Evolutionary conservation across 2,329 filamentous ascomycete genomes (phyloP), one percentile per base, ranked within the genome.

Genomic region (Cladophialophora bantiana): DNA sequence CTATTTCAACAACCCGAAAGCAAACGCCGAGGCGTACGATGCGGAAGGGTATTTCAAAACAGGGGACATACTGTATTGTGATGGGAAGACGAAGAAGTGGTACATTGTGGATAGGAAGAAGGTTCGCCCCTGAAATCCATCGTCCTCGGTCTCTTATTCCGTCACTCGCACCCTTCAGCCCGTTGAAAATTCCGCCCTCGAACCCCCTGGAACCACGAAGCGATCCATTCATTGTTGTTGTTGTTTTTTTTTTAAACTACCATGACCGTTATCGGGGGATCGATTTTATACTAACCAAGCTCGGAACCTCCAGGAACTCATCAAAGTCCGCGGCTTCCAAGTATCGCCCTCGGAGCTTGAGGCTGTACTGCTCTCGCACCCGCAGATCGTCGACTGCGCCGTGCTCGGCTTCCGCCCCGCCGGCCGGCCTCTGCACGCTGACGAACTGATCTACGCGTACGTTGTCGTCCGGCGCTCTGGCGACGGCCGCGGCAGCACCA

Each of bases 31-130:
- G 0, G 86, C 80, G 73, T 86, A 84, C 26, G 62, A 68, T 40
- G 26, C 15, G 7, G 38, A 68, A 10, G 62, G 65, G 3, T 70
- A 62, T 61, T 67, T 59, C 73, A 83, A 85, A 58, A 87, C 86
- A 0, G 86, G 86, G 0, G 86, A 88, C 68, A 81, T 88, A 18
- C 83, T 78, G 0, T 81, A 83, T 66, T 80, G 82, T 65, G 65
- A 66, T 40, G 58, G 38, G n/a, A 56, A 55, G 32, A 66, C 68
- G 26, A 58, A 59, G 42, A 52, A 60, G 59, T 68, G 65, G 65
- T 70, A 70, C 48, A 55, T 68, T 13, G 68, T 70, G 18, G 68
- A 70, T 50, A 40, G 68, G 18, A 67, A 65, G 45, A 70, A 70
- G 45, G 42, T 45, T 18, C 20, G 42, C 26, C 26, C 26, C 26